These are phyloP conservation scores for Crithidia fasciculata DNA, from an alignment of 208 protist genomes.

Conservation along the genomic window DNA sequence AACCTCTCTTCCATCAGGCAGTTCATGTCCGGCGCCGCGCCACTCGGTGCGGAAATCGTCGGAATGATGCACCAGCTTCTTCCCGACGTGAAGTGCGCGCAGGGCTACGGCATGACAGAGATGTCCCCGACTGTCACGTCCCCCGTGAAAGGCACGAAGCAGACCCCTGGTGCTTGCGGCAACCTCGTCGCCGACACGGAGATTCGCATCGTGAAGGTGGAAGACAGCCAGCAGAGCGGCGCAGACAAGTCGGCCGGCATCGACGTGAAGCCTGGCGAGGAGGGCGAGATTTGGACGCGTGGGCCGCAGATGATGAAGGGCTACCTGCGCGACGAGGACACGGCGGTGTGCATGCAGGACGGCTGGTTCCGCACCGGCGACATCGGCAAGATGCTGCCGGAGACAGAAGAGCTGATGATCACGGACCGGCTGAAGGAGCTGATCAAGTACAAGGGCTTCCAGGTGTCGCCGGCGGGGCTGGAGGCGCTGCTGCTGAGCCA, in stretches of 20 bases:
- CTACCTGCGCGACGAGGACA: constrained; percentile 70
- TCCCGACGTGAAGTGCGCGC: constrained; percentile 24
- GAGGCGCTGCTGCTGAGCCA: constrained; percentile 68
- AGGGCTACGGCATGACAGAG: constrained; percentile 87
- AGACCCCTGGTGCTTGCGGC: constrained; percentile 20
- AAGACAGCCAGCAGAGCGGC: constrained; percentile 46
- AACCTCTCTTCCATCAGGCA: constrained; percentile 23
- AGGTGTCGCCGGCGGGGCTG: constrained; percentile 84
- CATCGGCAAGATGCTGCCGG: constrained; percentile 57
- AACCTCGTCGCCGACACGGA: constrained; percentile 39
- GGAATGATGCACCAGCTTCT: constrained; percentile 24
- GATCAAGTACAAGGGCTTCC: constrained; percentile 93
- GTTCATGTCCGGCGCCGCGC: constrained; percentile 66
- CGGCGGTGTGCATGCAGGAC: constrained; percentile 45
- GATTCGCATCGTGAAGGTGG: constrained; percentile 47
- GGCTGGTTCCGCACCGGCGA: constrained; percentile 81
- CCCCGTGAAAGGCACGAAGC: background rate
- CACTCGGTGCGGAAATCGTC: constrained; percentile 50
- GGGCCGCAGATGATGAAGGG: constrained; percentile 84
- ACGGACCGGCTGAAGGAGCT: constrained; percentile 88
- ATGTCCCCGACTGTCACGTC: constrained; percentile 44
- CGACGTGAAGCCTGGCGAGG: constrained; percentile 30
- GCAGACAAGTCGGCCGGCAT: constrained; percentile 40
- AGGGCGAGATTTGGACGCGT: constrained; percentile 75
- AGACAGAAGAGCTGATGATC: constrained; percentile 51